phyloP scores from a whole-genome alignment of 345 rosid genomes.

The Populus euphratica region DNA sequence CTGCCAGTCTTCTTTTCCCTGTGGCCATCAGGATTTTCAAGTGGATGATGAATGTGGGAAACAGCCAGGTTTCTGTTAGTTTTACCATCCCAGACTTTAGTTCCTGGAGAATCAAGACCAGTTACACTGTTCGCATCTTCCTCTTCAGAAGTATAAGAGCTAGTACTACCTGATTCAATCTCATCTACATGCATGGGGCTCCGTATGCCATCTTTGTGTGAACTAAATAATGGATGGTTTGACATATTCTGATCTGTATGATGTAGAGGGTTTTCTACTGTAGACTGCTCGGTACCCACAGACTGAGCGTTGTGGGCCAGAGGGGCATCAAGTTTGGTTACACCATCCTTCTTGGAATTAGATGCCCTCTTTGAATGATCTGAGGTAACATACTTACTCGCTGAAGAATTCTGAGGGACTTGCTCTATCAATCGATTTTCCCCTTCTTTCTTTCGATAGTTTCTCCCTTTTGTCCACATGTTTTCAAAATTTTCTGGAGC shows the following conservation, averaged over 20 bases:
- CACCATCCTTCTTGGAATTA: conserved; percentile 28
- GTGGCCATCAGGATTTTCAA: conserved; percentile 63
- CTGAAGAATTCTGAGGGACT: conserved; percentile 35
- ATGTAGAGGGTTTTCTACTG: conserved; percentile 24
- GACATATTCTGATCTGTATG: conserved; percentile 32
- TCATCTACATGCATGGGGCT: conserved; percentile 29
- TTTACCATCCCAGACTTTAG: conserved; percentile 95
- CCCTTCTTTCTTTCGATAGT: conserved; percentile 57
- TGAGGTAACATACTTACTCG: conserved; percentile 28
- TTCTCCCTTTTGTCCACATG: conserved; percentile 97
- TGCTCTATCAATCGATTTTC: conserved; percentile 38
- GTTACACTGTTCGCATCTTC: conserved; percentile 61
- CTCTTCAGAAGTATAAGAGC: conserved; percentile 71
- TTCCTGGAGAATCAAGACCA: conserved; percentile 88
- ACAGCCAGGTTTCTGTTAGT: conserved; percentile 67
- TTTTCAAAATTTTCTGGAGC: conserved; percentile 96
- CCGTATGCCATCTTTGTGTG: conserved; percentile 48
- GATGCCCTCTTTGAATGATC: conserved; percentile 23
- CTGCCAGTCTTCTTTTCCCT: conserved; percentile 43
- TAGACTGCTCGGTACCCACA: conserved; percentile 14
- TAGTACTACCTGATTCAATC: conserved; percentile 53
- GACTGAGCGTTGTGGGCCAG: conserved; percentile 23
- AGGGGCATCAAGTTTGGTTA: conserved; percentile 24
- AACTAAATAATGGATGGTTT: conserved; percentile 33
- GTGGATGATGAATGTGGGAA: conserved; percentile 90